Evolutionary conservation across 2,329 filamentous ascomycete species (phyloP).

Genomic region (Eutypa lata): DNA sequence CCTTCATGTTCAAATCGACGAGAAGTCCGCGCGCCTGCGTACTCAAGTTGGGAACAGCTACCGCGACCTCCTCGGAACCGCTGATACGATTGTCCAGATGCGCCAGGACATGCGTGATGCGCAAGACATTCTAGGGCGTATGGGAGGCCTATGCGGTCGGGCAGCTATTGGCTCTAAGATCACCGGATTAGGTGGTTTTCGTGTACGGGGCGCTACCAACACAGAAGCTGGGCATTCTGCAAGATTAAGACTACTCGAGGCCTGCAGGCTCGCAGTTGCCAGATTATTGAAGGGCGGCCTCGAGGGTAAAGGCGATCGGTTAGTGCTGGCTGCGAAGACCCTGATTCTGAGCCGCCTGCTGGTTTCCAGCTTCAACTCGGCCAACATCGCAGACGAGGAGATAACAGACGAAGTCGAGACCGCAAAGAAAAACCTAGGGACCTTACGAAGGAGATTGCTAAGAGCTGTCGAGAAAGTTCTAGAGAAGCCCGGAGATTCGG

Average conservation of each 20-base stretch:
- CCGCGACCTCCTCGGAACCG: slow-evolving; percentile 85
- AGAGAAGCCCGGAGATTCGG: slow-evolving; percentile 54
- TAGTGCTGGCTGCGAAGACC: slow-evolving; percentile 64
- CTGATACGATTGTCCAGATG: slow-evolving; percentile 92
- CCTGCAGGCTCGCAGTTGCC: slow-evolving; percentile 47
- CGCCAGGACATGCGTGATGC: slow-evolving; percentile 71
- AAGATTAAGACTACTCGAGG: slow-evolving; percentile 47
- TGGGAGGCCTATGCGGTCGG: slow-evolving; percentile 77
- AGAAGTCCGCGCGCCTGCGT: slow-evolving; percentile 60
- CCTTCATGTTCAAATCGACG: slow-evolving; percentile 58
- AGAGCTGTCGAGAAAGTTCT: slow-evolving; percentile 68
- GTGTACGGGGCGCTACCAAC: slow-evolving; percentile 21
- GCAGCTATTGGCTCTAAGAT: slow-evolving; percentile 65
- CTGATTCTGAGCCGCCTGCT: slow-evolving; percentile 74
- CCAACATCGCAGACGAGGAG: slow-evolving; percentile 27
- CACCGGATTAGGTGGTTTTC: slow-evolving; percentile 50
- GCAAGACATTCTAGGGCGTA: slow-evolving; percentile 66
- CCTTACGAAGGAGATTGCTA: slow-evolving; percentile 61
- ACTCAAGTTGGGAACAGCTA: slow-evolving; percentile 69
- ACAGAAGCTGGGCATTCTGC: slow-evolving; percentile 32
- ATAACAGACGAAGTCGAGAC: slow-evolving; percentile 48
- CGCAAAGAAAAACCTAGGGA: slow-evolving; percentile 61
- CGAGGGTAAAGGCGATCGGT: slow-evolving; percentile 41
- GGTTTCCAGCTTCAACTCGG: slow-evolving; percentile 66
- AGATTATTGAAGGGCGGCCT: slow-evolving; percentile 44